A percentile compares a stretch with the other conserved stretches of the same genome.
These are phyloP conservation scores for Solanum chacoense DNA, from an alignment of 305 asterid species.

Conservation along the genomic window DNA sequence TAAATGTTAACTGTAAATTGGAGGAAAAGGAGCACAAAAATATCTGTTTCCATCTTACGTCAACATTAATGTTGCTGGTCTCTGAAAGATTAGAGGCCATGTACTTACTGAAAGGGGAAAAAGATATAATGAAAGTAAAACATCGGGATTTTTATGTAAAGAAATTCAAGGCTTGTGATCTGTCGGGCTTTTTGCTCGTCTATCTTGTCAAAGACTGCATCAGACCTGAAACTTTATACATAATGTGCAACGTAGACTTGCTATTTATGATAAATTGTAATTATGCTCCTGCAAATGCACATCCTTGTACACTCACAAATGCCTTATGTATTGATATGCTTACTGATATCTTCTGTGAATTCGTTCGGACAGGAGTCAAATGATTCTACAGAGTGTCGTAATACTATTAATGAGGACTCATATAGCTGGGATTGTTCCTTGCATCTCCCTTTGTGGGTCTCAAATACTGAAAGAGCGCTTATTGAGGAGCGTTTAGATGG, in stretches of 20 bases:
- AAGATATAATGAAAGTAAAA: neutral
- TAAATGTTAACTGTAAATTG: neutral
- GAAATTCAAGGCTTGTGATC: neutral
- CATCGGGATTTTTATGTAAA: neutral
- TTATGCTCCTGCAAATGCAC: neutral
- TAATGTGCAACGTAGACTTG: neutral
- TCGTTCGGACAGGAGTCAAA: slow-evolving; percentile 30
- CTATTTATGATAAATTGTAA: neutral
- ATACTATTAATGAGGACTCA: slow-evolving; percentile 12
- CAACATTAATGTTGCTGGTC: neutral
- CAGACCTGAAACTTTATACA: neutral
- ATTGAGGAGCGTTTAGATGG: slow-evolving; percentile 53
- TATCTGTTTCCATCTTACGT: neutral
- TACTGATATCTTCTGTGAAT: neutral
- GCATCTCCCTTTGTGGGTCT: slow-evolving; percentile 97
- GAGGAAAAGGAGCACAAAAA: neutral
- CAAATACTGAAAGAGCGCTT: slow-evolving; percentile 54
- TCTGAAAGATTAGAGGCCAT: neutral
- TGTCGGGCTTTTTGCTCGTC: neutral
- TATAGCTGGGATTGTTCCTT: slow-evolving; percentile 71
- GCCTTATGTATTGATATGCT: neutral
- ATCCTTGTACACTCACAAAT: neutral
- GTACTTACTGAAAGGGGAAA: neutral
- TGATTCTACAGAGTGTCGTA: slow-evolving; percentile 15
- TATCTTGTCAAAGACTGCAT: neutral